A percentile compares a stretch with the other conserved stretches of the same genome.
phyloP scores from a whole-genome alignment of 2,329 filamentous ascomycete genomes.

The Xylariaceae sp. region DNA sequence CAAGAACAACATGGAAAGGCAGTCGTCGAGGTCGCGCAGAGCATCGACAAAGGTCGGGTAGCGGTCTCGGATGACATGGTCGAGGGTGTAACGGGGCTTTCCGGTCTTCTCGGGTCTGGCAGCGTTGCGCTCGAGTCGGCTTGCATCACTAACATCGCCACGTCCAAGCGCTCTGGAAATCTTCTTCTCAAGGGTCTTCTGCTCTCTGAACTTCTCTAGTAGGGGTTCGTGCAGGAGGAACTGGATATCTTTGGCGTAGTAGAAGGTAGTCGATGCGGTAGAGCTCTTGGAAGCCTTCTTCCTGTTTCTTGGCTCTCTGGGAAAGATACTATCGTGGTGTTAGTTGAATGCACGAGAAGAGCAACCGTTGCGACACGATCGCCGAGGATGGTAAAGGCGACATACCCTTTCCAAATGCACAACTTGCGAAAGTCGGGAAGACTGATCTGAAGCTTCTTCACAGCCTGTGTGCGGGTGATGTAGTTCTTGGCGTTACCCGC shows the following conservation, averaged over 20 bases:
- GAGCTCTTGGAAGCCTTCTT: constrained; percentile 94
- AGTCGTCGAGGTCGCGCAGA: constrained; percentile 90
- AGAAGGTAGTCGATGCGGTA: constrained; percentile 87
- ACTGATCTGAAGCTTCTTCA: constrained; percentile 95
- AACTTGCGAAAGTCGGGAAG: constrained; percentile 95
- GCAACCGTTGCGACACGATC: background rate
- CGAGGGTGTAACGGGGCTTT: constrained; percentile 82
- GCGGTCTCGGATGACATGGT: constrained; percentile 96
- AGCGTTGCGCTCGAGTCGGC: constrained; percentile 80
- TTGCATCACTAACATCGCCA: constrained; percentile 84
- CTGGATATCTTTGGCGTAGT: constrained; percentile 91
- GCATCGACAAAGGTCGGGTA: constrained; percentile 97
- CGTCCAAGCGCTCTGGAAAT: constrained; percentile 87
- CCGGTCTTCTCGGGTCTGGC: constrained; percentile 83
- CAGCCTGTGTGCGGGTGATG: constrained; percentile 92
- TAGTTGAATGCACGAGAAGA: background rate
- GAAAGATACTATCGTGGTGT: constrained; percentile 63
- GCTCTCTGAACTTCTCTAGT: constrained; percentile 89
- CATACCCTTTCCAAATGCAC: constrained; percentile 91
- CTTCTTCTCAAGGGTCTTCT: constrained; percentile 96
- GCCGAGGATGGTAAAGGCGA: background rate
- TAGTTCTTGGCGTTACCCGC: constrained; percentile 96
- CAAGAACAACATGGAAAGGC: constrained; percentile 91
- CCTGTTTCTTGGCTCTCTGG: constrained; percentile 91
- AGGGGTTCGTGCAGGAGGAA: constrained; percentile 96